Evolutionary conservation across 73 alveolate species (phyloP).

Genomic region (Stentor roeselii): DNA sequence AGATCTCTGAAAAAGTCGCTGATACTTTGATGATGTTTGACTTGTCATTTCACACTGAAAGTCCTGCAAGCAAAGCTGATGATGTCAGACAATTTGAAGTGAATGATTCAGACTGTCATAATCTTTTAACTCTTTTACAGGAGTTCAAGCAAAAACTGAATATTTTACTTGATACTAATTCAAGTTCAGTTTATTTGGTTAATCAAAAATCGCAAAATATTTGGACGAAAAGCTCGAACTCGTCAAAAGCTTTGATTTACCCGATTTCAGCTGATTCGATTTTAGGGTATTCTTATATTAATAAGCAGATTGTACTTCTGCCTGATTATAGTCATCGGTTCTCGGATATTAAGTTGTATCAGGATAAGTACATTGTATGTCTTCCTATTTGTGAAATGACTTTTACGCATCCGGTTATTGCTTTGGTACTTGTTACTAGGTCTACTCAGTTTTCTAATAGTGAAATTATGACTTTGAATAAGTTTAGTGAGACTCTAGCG

Average conservation of each 20-base stretch:
- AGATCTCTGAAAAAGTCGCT: background rate
- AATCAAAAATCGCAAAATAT: background rate
- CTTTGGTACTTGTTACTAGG: background rate
- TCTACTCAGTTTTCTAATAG: background rate
- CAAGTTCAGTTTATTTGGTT: background rate
- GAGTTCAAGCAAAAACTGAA: background rate
- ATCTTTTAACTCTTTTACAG: background rate
- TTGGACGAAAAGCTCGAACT: background rate
- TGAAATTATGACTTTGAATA: background rate
- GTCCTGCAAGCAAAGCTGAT: background rate
- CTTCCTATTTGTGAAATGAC: background rate
- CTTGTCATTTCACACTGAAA: background rate
- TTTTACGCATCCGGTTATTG: background rate
- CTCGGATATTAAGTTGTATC: background rate
- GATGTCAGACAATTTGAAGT: background rate
- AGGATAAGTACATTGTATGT: background rate
- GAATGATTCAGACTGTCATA: background rate
- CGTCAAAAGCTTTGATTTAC: background rate
- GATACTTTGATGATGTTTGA: background rate
- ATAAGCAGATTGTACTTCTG: background rate
- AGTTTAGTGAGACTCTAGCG: background rate
- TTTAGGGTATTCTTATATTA: background rate
- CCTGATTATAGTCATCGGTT: background rate
- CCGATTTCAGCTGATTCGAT: constrained; percentile 4
- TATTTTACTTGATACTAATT: background rate